Conservation (phyloP, 2,329 filamentous ascomycete genomes). For the Endoconidiophora polonica region DNA sequence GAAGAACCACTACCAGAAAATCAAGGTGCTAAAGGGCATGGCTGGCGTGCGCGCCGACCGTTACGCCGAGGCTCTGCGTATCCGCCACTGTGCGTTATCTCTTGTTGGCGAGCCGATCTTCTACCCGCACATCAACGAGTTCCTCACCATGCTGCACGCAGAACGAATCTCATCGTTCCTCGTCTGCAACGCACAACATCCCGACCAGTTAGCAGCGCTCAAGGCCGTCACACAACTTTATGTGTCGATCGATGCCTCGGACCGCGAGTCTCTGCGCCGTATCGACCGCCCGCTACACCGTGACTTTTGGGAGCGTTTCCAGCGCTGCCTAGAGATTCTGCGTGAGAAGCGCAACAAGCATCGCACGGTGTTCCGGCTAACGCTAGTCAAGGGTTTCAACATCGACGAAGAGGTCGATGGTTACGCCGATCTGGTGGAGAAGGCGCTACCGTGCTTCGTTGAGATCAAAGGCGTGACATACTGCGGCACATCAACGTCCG, state of each 20-base stretch:
- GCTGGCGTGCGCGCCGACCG: constrained; percentile 83
- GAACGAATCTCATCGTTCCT: constrained; percentile 87
- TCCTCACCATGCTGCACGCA: constrained; percentile 63
- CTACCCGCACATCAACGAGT: constrained; percentile 93
- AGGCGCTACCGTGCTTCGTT: constrained; percentile 76
- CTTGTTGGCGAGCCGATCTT: constrained; percentile 97
- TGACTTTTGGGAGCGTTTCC: constrained; percentile 96
- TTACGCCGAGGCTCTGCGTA: constrained; percentile 82
- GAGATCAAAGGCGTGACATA: constrained; percentile 96
- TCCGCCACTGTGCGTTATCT: constrained; percentile 80
- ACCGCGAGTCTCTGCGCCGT: constrained; percentile 68
- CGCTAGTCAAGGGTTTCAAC: constrained; percentile 95
- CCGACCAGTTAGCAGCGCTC: constrained; percentile 68
- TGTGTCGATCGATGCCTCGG: constrained; percentile 88
- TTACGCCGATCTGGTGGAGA: constrained; percentile 77
- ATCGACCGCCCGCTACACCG: constrained; percentile 87
- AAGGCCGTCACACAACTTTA: constrained; percentile 87
- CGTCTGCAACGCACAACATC: constrained; percentile 94
- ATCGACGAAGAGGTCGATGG: constrained; percentile 83
- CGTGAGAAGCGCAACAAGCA: constrained; percentile 69
- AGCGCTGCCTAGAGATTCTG: constrained; percentile 76
- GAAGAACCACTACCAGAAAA: constrained; percentile 86
- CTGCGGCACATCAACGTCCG: constrained; percentile 76
- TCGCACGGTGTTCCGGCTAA: constrained; percentile 85
- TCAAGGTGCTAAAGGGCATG: constrained; percentile 89